Base-by-base conservation (phyloP, 345 rosid genomes). In the Brassica rapa region DNA sequence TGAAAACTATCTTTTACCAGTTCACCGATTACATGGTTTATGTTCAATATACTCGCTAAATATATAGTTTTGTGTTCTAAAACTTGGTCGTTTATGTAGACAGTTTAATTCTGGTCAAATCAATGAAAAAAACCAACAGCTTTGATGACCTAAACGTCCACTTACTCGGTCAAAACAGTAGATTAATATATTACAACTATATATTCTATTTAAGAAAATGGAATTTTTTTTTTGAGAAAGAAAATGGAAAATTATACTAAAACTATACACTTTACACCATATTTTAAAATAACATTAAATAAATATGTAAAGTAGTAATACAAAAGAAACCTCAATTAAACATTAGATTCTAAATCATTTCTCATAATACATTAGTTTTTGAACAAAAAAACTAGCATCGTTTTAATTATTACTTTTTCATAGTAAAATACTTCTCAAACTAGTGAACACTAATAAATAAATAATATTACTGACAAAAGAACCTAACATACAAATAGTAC, bases 401-500 rank as follows among this genome's bases (percentile, higher is more conserved):
- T 55, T 14, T 12, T 12, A 14, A 16, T 15, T 16, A 16, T 8
- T 19, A 7, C 19, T 16, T 55, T 8, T 56, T 11, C 24, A 56
- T 56, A 56, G 61, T 56, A 56, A 53, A 56, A 56, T 56, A 56
- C 62, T 59, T 59, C 14, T 23, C 25, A 59, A 59, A 4, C 30
- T 23, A 23, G 62, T 59, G 3, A 21, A 57, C 27, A 21, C 12
- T 57, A 23, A 56, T 21, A 57, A 21, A 57, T 57, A 23, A 23
- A 41, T 5, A 41, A 12, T 5, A 6, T 6, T 55, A 59, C n/a
- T 8, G 41, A 10, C 2, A 51, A 12, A 30, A 19, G 25, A 56
- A 56, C 25, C 10, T 56, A 19, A 53, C 23, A 9, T 8, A 62
- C 51, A 49, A 15, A 46, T 4, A 35, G 81, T 77, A 77, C 81